Evolutionary conservation across 1,284 basidiomycete species (phyloP).

Genomic region (Leccinum angustisporum): DNA sequence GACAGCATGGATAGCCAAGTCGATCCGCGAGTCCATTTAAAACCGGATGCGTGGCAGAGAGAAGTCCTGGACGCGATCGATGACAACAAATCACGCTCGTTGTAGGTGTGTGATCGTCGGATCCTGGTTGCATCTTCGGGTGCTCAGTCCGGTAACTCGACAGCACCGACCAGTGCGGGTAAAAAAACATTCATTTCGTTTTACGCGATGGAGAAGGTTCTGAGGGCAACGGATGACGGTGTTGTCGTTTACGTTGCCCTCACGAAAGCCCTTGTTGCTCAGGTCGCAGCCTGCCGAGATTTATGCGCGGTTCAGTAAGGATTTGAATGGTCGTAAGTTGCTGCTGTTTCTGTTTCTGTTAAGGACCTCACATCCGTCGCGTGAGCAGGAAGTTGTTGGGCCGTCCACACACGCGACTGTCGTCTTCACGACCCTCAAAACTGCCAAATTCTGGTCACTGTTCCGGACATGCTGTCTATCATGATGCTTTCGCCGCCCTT

Average conservation of each 20-base stretch:
- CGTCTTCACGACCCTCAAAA: slow-evolving; percentile 61
- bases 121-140: background rate
- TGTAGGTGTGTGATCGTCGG: slow-evolving; percentile 46
- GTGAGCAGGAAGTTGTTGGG: slow-evolving; percentile 55
- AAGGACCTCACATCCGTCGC: background rate
- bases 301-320: slow-evolving; percentile 67
- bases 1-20: slow-evolving; percentile 56
- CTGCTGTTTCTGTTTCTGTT: background rate
- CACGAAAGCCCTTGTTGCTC: slow-evolving; percentile 68
- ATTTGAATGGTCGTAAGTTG: slow-evolving; percentile 46
- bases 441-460: slow-evolving; percentile 71
- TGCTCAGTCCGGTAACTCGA: background rate
- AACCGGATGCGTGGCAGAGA: slow-evolving; percentile 71
- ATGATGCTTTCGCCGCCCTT: slow-evolving; percentile 67
- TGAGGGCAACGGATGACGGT: slow-evolving; percentile 60
- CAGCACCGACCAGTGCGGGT: slow-evolving; percentile 67
- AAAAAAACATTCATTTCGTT: slow-evolving; percentile 72
- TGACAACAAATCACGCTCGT: slow-evolving; percentile 55
- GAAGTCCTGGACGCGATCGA: slow-evolving; percentile 66
- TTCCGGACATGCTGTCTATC: slow-evolving; percentile 66
- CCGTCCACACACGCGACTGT: slow-evolving; percentile 68
- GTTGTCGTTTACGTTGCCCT: slow-evolving; percentile 74
- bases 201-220: slow-evolving; percentile 71
- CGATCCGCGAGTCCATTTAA: slow-evolving; percentile 60
- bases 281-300: slow-evolving; percentile 64